These are phyloP conservation scores for Polyporus tsugae DNA, from an alignment of 1,284 basidiomycete species.

Conservation along the genomic window DNA sequence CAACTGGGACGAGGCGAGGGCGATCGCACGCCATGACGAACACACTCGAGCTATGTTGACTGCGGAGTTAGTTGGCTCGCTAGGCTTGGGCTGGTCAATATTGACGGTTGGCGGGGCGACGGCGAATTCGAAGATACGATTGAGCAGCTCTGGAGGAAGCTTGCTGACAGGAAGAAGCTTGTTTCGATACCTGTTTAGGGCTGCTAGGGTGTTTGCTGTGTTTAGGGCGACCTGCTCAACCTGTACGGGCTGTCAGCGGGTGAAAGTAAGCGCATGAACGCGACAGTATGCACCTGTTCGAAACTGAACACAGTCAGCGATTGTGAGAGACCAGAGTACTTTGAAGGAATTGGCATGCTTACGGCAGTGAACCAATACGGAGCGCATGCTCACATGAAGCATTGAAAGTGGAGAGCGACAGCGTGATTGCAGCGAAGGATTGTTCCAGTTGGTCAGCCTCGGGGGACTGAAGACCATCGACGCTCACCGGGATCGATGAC, in stretches of 20 bases:
- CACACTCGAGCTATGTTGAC: slow-evolving; percentile 4
- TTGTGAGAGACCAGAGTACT: not conserved
- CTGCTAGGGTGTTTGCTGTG: not conserved
- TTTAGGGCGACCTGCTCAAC: not conserved
- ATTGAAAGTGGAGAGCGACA: not conserved
- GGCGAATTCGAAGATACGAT: not conserved
- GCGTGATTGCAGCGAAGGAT: not conserved
- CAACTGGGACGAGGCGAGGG: not conserved
- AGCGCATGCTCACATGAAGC: not conserved
- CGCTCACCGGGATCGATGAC: no score
- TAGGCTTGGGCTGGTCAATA: not conserved
- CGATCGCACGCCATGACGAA: not conserved
- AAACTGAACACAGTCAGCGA: not conserved
- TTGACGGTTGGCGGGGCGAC: not conserved
- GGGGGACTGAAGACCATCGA: no score
- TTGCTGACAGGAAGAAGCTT: not conserved
- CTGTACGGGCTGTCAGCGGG: not conserved
- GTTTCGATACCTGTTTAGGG: not conserved
- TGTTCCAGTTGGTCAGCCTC: no score
- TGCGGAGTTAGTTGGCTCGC: not conserved
- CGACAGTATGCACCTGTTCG: not conserved
- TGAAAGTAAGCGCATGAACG: not conserved
- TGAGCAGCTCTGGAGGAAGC: not conserved
- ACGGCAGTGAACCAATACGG: not conserved
- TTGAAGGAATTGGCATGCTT: not conserved